Evolutionary conservation across 2,329 filamentous ascomycete genomes (phyloP).

Genomic region (Fragosphaeria purpurea): DNA sequence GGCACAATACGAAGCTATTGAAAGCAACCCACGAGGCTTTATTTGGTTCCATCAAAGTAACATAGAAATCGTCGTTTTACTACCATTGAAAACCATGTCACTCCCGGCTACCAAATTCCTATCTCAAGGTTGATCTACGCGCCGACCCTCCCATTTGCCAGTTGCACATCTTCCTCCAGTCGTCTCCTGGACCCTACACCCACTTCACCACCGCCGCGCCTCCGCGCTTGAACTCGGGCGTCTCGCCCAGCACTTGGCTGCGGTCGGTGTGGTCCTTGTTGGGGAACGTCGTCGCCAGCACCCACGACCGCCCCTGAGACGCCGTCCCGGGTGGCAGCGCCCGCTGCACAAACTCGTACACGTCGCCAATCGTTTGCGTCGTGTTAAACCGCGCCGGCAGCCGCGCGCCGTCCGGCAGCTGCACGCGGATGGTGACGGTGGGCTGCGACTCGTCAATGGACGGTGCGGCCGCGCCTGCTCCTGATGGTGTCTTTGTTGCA

Average conservation of each 20-base stretch:
- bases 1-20: no score
- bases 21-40: no score
- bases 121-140: no score
- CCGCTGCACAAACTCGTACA: constrained; percentile 65
- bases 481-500: no score
- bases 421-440: constrained; percentile 61
- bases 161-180: no score
- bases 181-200: constrained; percentile 18
- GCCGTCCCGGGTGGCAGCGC: constrained; percentile 38
- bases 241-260: constrained; percentile 44
- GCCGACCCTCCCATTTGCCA: no score
- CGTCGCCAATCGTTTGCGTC: constrained; percentile 64
- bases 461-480: constrained; percentile 22
- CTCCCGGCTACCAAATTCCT: no score
- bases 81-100: no score
- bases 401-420: constrained; percentile 67
- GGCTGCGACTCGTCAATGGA: constrained; percentile 57
- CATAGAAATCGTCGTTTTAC: no score
- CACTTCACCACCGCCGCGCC: constrained; percentile 57
- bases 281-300: constrained; percentile 73
- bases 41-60: no score
- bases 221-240: constrained; percentile 56
- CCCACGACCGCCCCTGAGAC: constrained; percentile 48
- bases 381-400: constrained; percentile 76
- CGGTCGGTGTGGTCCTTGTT: constrained; percentile 71